phyloP scores from a whole-genome alignment of 2,329 filamentous ascomycete species.

The Botrytis elliptica region DNA sequence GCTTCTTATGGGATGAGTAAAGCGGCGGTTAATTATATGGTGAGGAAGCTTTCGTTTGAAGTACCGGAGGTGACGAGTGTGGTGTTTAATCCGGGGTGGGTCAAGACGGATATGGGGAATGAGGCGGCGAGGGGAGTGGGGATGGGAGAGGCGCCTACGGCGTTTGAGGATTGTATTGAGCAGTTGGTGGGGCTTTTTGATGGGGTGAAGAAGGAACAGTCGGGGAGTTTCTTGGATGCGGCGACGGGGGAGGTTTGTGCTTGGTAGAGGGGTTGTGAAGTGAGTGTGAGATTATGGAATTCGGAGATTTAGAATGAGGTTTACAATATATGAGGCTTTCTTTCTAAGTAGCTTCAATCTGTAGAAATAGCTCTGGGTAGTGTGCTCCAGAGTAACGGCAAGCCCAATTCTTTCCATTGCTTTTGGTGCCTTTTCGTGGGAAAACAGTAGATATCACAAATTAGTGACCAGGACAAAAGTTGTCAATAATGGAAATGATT shows the following conservation, averaged over 20 bases:
- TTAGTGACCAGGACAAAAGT: neutral
- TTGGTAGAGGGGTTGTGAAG: conserved; percentile 24
- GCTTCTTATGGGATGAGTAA: conserved; percentile 47
- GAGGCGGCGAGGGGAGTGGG: conserved; percentile 25
- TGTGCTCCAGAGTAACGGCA: no score
- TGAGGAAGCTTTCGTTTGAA: conserved; percentile 39
- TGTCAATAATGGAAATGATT: neutral
- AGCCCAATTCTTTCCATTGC: no score
- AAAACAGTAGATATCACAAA: neutral
- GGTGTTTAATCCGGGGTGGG: conserved; percentile 40
- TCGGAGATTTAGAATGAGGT: no score
- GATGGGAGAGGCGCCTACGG: conserved; percentile 27
- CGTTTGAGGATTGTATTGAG: conserved; percentile 27
- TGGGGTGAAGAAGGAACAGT: conserved; percentile 24
- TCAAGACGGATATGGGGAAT: conserved; percentile 36
- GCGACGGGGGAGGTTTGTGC: conserved; percentile 23
- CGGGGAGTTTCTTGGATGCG: conserved; percentile 24
- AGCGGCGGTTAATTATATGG: conserved; percentile 38
- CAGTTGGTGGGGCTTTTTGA: conserved; percentile 27
- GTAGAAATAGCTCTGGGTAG: no score
- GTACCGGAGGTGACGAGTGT: conserved; percentile 38
- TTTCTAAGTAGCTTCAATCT: neutral
- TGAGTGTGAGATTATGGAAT: no score
- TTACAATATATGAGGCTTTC: neutral
- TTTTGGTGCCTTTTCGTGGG: neutral